Conservation (phyloP, 331 rosid species). For the Acacia pycnantha region DNA sequence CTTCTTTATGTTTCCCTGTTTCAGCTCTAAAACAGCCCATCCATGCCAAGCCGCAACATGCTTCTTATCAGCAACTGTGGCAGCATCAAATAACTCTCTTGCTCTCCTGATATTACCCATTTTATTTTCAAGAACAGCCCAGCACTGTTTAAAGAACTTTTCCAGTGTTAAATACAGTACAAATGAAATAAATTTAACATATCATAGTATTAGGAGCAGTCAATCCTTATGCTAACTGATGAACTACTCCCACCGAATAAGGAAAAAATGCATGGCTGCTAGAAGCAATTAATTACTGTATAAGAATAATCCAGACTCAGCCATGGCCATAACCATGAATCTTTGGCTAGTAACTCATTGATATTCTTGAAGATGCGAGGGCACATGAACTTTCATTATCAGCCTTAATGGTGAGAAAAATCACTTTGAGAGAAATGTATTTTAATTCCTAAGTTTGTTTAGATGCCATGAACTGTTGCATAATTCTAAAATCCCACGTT, state of each 20-base stretch:
- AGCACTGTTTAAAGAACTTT: slow-evolving; percentile 55
- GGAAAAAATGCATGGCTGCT: neutral
- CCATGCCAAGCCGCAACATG: slow-evolving; percentile 99
- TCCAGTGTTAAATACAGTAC: neutral
- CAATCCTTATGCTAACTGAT: slow-evolving; percentile 20
- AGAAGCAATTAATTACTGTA: neutral
- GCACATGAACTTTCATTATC: neutral
- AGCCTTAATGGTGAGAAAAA: neutral
- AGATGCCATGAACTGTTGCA: slow-evolving; percentile 14
- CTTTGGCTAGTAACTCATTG: neutral
- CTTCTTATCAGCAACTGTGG: slow-evolving; percentile 87
- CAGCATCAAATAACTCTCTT: slow-evolving; percentile 85
- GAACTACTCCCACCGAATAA: neutral
- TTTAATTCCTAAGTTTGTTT: neutral
- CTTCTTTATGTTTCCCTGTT: slow-evolving; percentile 78
- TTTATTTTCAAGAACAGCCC: slow-evolving; percentile 92
- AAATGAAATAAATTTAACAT: neutral
- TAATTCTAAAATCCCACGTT: neutral
- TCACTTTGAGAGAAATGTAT: neutral
- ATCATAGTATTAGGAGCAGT: slow-evolving; percentile 1
- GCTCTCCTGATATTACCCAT: slow-evolving; percentile 85
- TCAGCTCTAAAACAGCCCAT: slow-evolving; percentile 92
- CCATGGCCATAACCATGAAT: neutral
- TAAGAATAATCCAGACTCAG: neutral
- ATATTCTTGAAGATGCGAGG: neutral